Conservation (phyloP, 2,329 filamentous ascomycete species). For the Myriosclerotinia scirpicola region DNA sequence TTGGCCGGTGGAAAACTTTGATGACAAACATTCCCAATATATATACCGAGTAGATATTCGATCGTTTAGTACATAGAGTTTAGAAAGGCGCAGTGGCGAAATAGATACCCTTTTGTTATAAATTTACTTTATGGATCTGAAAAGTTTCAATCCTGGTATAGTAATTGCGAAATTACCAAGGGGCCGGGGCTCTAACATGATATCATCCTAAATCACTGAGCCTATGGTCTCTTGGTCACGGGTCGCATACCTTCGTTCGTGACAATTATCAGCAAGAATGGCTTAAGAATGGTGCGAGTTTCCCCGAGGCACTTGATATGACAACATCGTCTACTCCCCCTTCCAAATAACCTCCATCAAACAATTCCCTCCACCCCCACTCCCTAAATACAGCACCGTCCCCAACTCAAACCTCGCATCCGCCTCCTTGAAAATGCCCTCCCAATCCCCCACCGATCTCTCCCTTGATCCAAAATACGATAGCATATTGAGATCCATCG, state of each 20-base stretch:
- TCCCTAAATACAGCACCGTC: neutral
- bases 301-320: too few species aligned
- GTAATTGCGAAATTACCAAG: neutral
- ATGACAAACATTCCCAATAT: neutral
- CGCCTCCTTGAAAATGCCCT: slow-evolving; percentile 1
- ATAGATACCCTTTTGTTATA: too few species aligned
- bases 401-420: slow-evolving; percentile 14
- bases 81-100: neutral
- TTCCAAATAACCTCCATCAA: too few species aligned
- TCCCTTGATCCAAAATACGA: slow-evolving; percentile 18
- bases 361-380: too few species aligned
- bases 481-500: slow-evolving; percentile 18
- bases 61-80: neutral
- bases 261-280: too few species aligned
- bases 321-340: too few species aligned
- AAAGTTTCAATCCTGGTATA: neutral
- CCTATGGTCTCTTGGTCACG: too few species aligned
- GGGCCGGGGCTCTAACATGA: too few species aligned
- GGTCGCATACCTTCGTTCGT: too few species aligned
- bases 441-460: slow-evolving; percentile 16
- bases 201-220: too few species aligned
- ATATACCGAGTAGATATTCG: neutral
- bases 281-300: too few species aligned
- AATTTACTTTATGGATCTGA: neutral
- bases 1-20: neutral